Evolutionary conservation across 2,329 filamentous ascomycete genomes (phyloP).

Genomic region (Lachnellula hyalina): DNA sequence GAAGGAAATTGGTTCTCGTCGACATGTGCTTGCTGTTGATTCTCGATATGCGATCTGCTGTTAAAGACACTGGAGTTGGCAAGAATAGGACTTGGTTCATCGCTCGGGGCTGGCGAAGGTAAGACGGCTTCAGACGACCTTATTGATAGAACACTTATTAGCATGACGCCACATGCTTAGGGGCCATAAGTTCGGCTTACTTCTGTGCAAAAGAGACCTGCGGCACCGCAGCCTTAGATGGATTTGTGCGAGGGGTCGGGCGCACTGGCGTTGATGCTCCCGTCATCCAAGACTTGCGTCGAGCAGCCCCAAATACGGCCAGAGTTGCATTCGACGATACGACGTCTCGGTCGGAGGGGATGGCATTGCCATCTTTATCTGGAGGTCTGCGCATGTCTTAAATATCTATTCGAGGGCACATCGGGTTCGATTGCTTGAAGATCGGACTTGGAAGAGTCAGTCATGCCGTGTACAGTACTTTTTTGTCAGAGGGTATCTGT

Average conservation of each 20-base stretch:
- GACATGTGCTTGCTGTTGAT: not conserved
- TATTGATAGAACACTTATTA: not conserved
- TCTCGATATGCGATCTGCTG: slow-evolving; percentile 24
- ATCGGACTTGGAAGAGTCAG: slow-evolving; percentile 9
- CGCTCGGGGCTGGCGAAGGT: slow-evolving; percentile 59
- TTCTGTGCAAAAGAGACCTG: slow-evolving; percentile 14
- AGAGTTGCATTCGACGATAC: slow-evolving; percentile 32
- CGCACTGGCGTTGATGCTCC: slow-evolving; percentile 21
- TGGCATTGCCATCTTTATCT: slow-evolving; percentile 25
- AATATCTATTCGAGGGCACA: slow-evolving; percentile 9
- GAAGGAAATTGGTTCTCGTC: slow-evolving; percentile 2
- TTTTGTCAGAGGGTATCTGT: not conserved
- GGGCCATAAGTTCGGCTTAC: slow-evolving; percentile 6
- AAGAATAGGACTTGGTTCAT: slow-evolving; percentile 48
- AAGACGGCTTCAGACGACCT: slow-evolving; percentile 36
- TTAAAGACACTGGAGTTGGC: slow-evolving; percentile 31
- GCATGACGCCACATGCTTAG: not conserved
- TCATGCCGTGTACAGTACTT: not conserved
- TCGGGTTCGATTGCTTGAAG: slow-evolving; percentile 8
- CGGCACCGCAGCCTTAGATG: slow-evolving; percentile 14
- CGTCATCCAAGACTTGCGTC: slow-evolving; percentile 33
- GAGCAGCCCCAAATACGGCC: slow-evolving; percentile 28
- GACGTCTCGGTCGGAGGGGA: slow-evolving; percentile 27
- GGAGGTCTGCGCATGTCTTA: slow-evolving; percentile 30
- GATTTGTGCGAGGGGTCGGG: slow-evolving; percentile 25